Conservation (phyloP, 179 eudicot genomes). For the Heliamphora pulchella region DNA sequence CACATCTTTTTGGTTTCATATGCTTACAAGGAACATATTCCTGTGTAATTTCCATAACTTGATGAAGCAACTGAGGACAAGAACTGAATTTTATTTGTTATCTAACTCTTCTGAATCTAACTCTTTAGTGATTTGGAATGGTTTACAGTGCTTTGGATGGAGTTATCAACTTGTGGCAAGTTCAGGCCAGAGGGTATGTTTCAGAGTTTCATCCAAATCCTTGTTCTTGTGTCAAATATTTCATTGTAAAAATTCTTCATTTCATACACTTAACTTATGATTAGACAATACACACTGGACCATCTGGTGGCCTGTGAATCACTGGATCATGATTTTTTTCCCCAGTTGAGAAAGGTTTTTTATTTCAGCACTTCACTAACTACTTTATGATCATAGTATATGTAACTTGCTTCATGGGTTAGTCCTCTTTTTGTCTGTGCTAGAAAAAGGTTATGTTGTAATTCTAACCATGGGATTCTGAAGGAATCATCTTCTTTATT, state of each 20-base stretch:
- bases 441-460: background rate
- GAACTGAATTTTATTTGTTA: slow-evolving; percentile 9
- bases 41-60: background rate
- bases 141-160: slow-evolving; percentile 91
- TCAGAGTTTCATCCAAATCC: slow-evolving; percentile 5
- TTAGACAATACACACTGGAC: background rate
- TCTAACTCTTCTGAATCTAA: background rate
- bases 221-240: background rate
- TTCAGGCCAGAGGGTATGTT: slow-evolving; percentile 75
- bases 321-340: background rate
- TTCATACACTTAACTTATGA: background rate
- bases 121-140: slow-evolving; percentile 1
- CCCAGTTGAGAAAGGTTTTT: background rate
- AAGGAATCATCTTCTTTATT: background rate
- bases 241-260: background rate
- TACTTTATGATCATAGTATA: background rate
- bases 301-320: background rate
- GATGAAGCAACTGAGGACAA: slow-evolving; percentile 2
- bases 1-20: background rate
- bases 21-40: background rate
- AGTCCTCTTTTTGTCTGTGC: background rate
- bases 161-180: slow-evolving; percentile 78
- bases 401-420: slow-evolving; percentile 6
- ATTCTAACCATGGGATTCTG: background rate
- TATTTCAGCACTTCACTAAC: background rate